Conservation (phyloP, 2,329 filamentous ascomycete species). For the Byssothecium circinans region DNA sequence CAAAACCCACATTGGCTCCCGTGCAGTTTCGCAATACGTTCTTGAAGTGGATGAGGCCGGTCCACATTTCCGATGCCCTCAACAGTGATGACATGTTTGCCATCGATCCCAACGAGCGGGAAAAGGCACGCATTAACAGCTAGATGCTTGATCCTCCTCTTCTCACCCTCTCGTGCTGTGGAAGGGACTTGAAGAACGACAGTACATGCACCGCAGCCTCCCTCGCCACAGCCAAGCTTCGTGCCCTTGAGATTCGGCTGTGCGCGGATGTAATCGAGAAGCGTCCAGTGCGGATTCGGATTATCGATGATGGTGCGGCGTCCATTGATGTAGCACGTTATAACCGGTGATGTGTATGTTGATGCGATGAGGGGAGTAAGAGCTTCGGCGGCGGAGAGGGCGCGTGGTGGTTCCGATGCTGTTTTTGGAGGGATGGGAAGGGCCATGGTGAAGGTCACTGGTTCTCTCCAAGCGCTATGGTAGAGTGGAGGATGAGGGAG, state of each 20-base stretch:
- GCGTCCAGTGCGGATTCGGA: conserved; percentile 84
- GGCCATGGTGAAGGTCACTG: conserved; percentile 23
- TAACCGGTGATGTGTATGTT: conserved; percentile 72
- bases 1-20: conserved; percentile 95
- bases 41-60: conserved; percentile 82
- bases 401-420: conserved; percentile 29
- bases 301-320: conserved; percentile 80
- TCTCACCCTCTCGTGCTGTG: conserved; percentile 66
- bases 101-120: conserved; percentile 86
- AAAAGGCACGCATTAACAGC: conserved; percentile 94
- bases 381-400: conserved; percentile 40
- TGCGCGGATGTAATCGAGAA: conserved; percentile 85
- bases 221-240: conserved; percentile 93
- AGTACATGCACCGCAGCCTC: conserved; percentile 92
- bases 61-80: conserved; percentile 89
- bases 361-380: conserved; percentile 68
- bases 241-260: conserved; percentile 87
- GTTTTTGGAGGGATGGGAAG: conserved; percentile 35
- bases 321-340: conserved; percentile 91
- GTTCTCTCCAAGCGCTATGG: not conserved
- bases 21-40: conserved; percentile 85
- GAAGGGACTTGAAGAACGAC: conserved; percentile 58
- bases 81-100: conserved; percentile 95
- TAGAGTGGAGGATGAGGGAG: not conserved
- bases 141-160: conserved; percentile 87